phyloP scores from a whole-genome alignment of 495 filamentous ascomycete genomes.

The Aspergillus cristatus region DNA sequence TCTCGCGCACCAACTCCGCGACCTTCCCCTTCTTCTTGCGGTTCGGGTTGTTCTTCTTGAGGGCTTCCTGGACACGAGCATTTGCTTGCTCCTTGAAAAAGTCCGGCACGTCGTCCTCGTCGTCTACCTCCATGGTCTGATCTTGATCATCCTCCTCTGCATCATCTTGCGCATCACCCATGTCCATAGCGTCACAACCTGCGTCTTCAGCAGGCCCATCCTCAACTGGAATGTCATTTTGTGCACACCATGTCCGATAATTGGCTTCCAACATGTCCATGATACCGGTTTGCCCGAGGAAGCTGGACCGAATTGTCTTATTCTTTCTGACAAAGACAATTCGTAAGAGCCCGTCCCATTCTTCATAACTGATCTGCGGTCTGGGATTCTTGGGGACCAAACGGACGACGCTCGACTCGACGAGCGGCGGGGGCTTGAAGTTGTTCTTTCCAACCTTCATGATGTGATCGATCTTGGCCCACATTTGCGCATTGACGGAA shows the following conservation, averaged over 20 bases:
- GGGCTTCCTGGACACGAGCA: slow-evolving; percentile 29
- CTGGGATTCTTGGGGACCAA: slow-evolving; percentile 72
- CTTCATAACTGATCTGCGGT: slow-evolving; percentile 81
- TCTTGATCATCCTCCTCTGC: slow-evolving; percentile 34
- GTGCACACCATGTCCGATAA: slow-evolving; percentile 81
- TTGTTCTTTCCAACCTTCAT: slow-evolving; percentile 93
- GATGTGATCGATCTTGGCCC: slow-evolving; percentile 76
- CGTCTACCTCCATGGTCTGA: slow-evolving; percentile 48
- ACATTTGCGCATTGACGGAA: slow-evolving; percentile 90
- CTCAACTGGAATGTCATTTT: slow-evolving; percentile 69
- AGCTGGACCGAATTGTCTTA: slow-evolving; percentile 67
- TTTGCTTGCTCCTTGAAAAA: slow-evolving; percentile 67
- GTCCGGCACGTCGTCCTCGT: slow-evolving; percentile 54
- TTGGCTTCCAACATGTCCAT: slow-evolving; percentile 75
- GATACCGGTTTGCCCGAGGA: slow-evolving; percentile 67
- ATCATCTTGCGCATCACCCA: slow-evolving; percentile 27
- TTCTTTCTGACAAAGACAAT: slow-evolving; percentile 75
- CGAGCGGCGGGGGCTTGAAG: slow-evolving; percentile 86
- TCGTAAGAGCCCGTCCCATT: slow-evolving; percentile 86
- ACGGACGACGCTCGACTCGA: slow-evolving; percentile 75
- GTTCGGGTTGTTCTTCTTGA: slow-evolving; percentile 38
- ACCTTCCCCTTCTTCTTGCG: slow-evolving; percentile 69
- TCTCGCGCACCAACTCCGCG: slow-evolving; percentile 65
- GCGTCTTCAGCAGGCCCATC: slow-evolving; percentile 48
- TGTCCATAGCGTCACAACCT: slow-evolving; percentile 34